phyloP scores from a whole-genome alignment of 805 yeast species.

The Martiniozyma abietophila region DNA sequence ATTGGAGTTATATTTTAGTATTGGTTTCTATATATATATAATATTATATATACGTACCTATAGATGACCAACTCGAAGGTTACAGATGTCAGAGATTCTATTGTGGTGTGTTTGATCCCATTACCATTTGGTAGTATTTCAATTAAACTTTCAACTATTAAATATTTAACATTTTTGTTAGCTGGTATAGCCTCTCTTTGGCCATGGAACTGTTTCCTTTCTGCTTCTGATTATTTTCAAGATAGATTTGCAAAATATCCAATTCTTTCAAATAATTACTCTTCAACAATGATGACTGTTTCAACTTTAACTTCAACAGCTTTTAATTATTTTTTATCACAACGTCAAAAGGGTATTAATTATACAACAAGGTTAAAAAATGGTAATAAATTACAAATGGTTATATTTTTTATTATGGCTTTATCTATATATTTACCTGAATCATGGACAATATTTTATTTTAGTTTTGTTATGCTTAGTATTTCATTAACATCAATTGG shows the following conservation, averaged over 20 bases:
- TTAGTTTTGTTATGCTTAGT: conserved; percentile 46
- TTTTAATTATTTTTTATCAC: conserved; percentile 54
- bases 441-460: conserved; percentile 32
- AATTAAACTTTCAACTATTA: conserved; percentile 19
- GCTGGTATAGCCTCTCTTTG: conserved; percentile 78
- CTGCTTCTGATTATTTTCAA: conserved; percentile 76
- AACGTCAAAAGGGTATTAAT: conserved; percentile 51
- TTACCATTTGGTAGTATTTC: conserved; percentile 8
- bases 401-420: conserved; percentile 51
- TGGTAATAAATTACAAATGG: conserved; percentile 53
- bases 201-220: conserved; percentile 94
- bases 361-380: conserved; percentile 45
- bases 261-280: conserved; percentile 45
- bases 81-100: neutral
- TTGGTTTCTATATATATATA: no score
- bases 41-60: no score
- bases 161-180: conserved; percentile 50
- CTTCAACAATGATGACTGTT: conserved; percentile 82
- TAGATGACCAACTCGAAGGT: conserved; percentile 5
- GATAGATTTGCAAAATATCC: conserved; percentile 47
- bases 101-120: conserved; percentile 10
- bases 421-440: conserved; percentile 32
- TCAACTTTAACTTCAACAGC: conserved; percentile 62
- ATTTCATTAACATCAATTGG: conserved; percentile 64
- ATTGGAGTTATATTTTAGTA: no score